Evolutionary conservation across 148 eudicot genomes (phyloP), one percentile per base, ranked within the genome.

Genomic region (Rhododendron mucronatum): DNA sequence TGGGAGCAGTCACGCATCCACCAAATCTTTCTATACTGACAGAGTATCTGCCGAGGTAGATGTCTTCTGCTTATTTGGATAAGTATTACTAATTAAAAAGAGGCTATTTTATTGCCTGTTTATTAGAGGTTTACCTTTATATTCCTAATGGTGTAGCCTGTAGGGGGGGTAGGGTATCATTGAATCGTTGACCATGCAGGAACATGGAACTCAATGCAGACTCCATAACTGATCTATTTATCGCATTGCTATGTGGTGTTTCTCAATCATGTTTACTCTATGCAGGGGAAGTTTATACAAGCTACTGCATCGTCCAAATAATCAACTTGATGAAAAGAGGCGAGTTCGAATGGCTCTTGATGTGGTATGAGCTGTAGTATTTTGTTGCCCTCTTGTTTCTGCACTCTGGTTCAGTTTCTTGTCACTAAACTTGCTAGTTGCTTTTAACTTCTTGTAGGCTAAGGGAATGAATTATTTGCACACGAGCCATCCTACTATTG

Each of bases 381-480:
- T 50, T 55, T 55, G 69, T 33, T 74, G 37, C 71, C 15, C 21
- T 11, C 23, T 44, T 14, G 23, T 61, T 80, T 30, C 80, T 48
- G 75, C 65, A 79, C 15, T 51, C 50, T 71, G 50, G 81, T 86
- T 63, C 47, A 45, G 71, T 23, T 88, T 63, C 50, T 83, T 78
- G 84, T 85, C 3, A 44, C 75, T 33, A 37, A 81, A 21, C 59
- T 80, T 57, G 86, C 53, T 61, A 18, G 76, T 63, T 48, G 76
- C 41, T 71, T 71, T 30, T 30, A 71, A 73, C 84, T 89, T 13
- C 75, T 84, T 92, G 91, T 90, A 97, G 99, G 99, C 98, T 51
- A 94, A 94, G 90, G 99, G 99, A 80, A 95, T 97, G 99, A 97
- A 97, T 90, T 97, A 95, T 89, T 87, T 97, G 91, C 99, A 97